A percentile compares a stretch with the other conserved stretches of the same genome.
Evolutionary conservation across 768 basidiomycete genomes (phyloP).

Genomic region (Termitomyces sp.): DNA sequence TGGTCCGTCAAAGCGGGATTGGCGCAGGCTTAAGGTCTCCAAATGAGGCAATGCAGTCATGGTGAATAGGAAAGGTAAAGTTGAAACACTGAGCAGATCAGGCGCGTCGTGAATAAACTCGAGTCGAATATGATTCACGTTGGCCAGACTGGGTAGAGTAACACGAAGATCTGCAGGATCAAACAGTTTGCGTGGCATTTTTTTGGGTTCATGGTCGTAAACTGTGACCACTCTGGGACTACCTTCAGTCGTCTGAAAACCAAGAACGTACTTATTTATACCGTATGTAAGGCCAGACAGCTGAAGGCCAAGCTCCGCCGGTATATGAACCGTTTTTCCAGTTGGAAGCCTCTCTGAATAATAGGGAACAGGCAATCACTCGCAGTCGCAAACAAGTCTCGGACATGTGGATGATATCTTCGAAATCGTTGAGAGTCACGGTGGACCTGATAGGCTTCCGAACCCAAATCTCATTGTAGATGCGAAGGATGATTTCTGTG

Average conservation of each 20-base stretch:
- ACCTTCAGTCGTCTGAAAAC: not conserved
- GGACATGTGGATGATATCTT: not conserved
- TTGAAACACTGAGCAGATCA: not conserved
- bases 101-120: not conserved
- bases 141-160: not conserved
- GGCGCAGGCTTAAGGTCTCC: not conserved
- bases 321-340: not conserved
- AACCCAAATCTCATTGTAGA: not conserved
- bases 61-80: not conserved
- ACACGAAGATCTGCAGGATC: not conserved
- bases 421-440: too few species aligned
- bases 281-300: slow-evolving; percentile 3
- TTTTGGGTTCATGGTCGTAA: not conserved
- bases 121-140: not conserved
- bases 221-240: not conserved
- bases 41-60: not conserved
- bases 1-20: not conserved
- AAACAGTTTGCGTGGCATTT: not conserved
- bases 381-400: not conserved
- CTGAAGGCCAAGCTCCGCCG: slow-evolving; percentile 1
- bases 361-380: not conserved
- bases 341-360: not conserved
- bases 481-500: not conserved
- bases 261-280: not conserved
- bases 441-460: not conserved